Evolutionary conservation across 352 stramenopile species (phyloP), one percentile per base, ranked within the genome.

Genomic region (Phytophthora constricta): DNA sequence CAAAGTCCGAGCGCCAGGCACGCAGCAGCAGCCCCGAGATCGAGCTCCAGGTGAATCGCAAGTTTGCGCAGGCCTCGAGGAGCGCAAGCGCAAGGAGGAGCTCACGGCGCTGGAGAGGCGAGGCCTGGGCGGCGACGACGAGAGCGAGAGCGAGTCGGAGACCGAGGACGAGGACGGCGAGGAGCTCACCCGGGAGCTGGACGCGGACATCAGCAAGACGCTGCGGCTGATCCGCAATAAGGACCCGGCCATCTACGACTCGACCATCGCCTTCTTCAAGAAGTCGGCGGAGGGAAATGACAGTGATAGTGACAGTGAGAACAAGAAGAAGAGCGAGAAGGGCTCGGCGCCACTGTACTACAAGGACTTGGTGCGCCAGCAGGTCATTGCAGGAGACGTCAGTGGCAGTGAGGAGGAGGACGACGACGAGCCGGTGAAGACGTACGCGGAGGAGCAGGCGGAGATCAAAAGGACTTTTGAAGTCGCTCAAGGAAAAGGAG

Each of bases 361-460:
- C 82, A 99, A 98, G 68, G 97, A 99, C 82, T 79, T 99, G 27
- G 82, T 98, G 41, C 86, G 97, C 13, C 93, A 98, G 58, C 92
- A 99, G 70, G 95, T 98, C 47, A 91, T 99, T 19, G 91, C 84
- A 0, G 90, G 88, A 1, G 77, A 96, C 42, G 64, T 91, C 8
- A 86, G 77, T 58, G 89, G 72, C 43, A 79, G 71, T 33, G 85
- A 97, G 43, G 80, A 89, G 3, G 88, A 93, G 19, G 76, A 88
- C 4, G 68, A 85, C 17, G 60, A 72, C 11, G 14, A 51, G 9
- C 62, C 51, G 7, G 74, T 90, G n/a, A 68, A 82, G 52, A 89
- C 84, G 25, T 93, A 92, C 57, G 66, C 74, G 4, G 84, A 97
- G 27, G 76, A 95, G 52, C 79, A 95, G 41, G 76, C 77, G 27